A percentile compares a stretch with the other conserved stretches of the same genome.
phyloP scores from a whole-genome alignment of 148 eudicot species.

The Salicornia ramosissima region DNA sequence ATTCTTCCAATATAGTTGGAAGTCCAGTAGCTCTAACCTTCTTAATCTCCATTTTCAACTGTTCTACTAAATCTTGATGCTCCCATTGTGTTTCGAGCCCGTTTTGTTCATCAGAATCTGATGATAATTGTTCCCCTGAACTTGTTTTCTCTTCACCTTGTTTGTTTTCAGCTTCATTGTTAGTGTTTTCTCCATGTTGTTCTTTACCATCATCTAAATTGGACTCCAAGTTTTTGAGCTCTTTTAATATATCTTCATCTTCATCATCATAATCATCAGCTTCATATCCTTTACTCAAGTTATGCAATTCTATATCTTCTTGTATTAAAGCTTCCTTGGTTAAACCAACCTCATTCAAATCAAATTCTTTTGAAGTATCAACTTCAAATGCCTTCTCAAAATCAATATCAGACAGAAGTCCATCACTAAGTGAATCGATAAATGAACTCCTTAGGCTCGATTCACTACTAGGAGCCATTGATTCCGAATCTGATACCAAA shows the following conservation, averaged over 20 bases:
- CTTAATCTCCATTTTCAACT: conserved; percentile 78
- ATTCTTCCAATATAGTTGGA: conserved; percentile 94
- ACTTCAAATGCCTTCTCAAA: conserved; percentile 42
- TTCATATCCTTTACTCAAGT: conserved; percentile 31
- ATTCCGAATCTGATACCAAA: conserved; percentile 41
- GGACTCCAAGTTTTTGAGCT: conserved; percentile 32
- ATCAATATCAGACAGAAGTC: conserved; percentile 50
- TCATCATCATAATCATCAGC: conserved; percentile 38
- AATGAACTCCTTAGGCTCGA: conserved; percentile 39
- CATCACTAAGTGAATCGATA: conserved; percentile 50
- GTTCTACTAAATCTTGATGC: conserved; percentile 92
- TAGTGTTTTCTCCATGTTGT: not conserved
- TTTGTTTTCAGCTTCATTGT: conserved; percentile 1
- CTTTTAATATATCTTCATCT: conserved; percentile 43
- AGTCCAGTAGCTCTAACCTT: conserved; percentile 82
- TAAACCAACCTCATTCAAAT: conserved; percentile 19
- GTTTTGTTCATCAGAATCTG: conserved; percentile 48
- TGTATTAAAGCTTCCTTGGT: not conserved
- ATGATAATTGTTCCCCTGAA: conserved; percentile 29
- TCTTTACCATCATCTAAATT: conserved; percentile 5
- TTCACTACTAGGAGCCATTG: conserved; percentile 32
- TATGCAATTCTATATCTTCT: conserved; percentile 29
- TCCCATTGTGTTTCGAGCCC: conserved; percentile 81
- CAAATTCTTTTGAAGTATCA: conserved; percentile 22
- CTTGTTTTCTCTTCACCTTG: conserved; percentile 27